Base-by-base conservation (phyloP, 2,329 filamentous ascomycete genomes). In the Cladophialophora carrionii region DNA sequence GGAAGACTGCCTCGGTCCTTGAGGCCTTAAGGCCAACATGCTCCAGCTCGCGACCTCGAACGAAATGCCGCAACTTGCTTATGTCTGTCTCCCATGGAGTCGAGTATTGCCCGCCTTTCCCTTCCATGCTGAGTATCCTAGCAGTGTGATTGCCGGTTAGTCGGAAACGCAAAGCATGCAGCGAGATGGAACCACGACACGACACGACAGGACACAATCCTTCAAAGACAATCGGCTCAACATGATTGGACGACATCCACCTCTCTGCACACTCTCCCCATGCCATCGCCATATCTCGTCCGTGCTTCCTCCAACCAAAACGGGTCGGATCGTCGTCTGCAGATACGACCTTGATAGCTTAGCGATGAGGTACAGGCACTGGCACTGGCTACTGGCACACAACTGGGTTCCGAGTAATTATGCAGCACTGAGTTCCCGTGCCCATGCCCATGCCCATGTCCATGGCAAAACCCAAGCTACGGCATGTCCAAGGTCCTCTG, bases 291-390 rank as follows among this genome's bases (percentile, higher is more conserved):
- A 8, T 43, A n/a, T 43, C 37, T 43, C 6, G 3, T 29, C 26
- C 6, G 26, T 6, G 26, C 26, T 29, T 29, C 24, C 48, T 51
- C 20, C 48, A 12, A 0, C 20, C 48, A 20, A 51, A 49, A 26
- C 9, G 48, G 20, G 3, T 8, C 9, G 48, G 20, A 51, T 51
- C 48, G 48, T 24, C 48, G 48, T 26, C 48, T 26, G 4, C 9
- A 29, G 24, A 51, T 51, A 24, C 48, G 48, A 51, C 48, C 22
- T 51, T 51, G 48, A 51, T 51, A 51, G 48, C 48, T n/a, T 43
- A 41, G 34, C 12, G 26, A 29, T 29, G 26, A 29, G 26, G 26
- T 29, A 29, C n/a, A n/a, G n/a, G n/a, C n/a, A n/a, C n/a, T n/a
- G n/a, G n/a, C n/a, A n/a, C 3, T 29, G 3, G 6, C 26, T 29